Base-by-base conservation (phyloP, 139 green algal species). In the Closterium sp. region DNA sequence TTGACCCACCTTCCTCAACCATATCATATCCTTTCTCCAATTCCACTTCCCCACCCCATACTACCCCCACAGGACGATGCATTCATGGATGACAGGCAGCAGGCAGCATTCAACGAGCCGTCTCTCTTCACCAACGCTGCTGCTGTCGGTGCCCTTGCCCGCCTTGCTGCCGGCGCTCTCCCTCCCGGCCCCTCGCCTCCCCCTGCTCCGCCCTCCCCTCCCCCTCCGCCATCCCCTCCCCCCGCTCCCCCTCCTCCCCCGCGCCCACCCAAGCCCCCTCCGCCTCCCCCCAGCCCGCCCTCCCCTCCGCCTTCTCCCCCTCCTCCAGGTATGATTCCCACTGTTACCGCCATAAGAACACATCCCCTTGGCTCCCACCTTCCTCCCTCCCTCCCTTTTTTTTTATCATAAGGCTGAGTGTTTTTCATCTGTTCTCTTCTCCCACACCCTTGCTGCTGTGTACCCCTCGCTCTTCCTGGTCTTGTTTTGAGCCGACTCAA, bases 81-180 rank as follows among this genome's bases (percentile, higher is more conserved):
- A 31, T 92, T 86, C 90, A 31, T 22, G 22, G 90, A 92, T 34
- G 90, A 90, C 24, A 87, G 90, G 29, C n/a, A 27, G 10, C 28
- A 91, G 21, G 50, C 90, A 28, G 28, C 92, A 4, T 70, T 94
- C 27, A 92, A 29, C 86, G 92, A 94, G 50, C 92, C 92, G 21
- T 94, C 62, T 13, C 94, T 87, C 7, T 94, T 94, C 85, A 94
- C 38, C 42, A 94, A 94, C 27, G 88, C 92, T 19, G 85, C 31
- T 22, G 31, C 62, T 5, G 84, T 90, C 19, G 92, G 92, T 9
- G 85, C 91, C 29, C 5, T 94, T 2, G 89, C 92, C 32, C 27
- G 88, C 10, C 17, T 94, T 27, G 31, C 22, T 70, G 50, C 42
- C 1, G 27, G n/a, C 31, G 28, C 89, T 22, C 31, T 88, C 21